phyloP scores from a whole-genome alignment of 495 filamentous ascomycete species.

The Hypoxylon perforatum region DNA sequence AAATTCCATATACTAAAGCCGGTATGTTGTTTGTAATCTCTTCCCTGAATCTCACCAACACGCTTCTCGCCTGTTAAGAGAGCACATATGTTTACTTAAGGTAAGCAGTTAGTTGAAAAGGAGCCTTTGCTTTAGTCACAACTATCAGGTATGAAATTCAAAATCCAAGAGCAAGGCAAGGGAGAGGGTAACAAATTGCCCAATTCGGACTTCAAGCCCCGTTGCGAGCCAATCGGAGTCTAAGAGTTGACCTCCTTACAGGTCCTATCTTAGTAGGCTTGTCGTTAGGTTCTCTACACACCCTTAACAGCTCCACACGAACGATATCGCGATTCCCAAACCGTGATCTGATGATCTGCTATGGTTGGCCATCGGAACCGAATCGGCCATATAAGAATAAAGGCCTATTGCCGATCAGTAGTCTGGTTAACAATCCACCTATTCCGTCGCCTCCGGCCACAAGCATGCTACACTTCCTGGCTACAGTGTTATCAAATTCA shows the following conservation, averaged over 20 bases:
- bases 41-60: too few relatives aligned
- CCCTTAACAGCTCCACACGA: too few relatives aligned
- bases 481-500: not conserved
- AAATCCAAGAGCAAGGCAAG: not conserved
- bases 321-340: conserved; percentile 1
- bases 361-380: conserved; percentile 17
- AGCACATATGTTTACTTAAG: too few relatives aligned
- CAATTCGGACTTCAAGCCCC: conserved; percentile 10
- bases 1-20: too few relatives aligned
- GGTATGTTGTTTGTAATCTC: too few relatives aligned
- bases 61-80: too few relatives aligned
- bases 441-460: too few relatives aligned
- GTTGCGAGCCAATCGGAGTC: conserved; percentile 18
- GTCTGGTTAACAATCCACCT: conserved; percentile 3
- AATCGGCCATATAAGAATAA: conserved; percentile 15
- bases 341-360: conserved; percentile 12
- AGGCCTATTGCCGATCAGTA: not conserved
- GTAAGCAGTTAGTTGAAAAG: too few relatives aligned
- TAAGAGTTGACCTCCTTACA: not conserved
- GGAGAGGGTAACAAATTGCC: conserved; percentile 3
- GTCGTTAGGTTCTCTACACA: not conserved
- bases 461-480: conserved; percentile 4
- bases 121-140: too few relatives aligned
- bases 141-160: too few relatives aligned
- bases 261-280: too few relatives aligned